Evolutionary conservation across 2,329 filamentous ascomycete species (phyloP).

Genomic region (Botrytis elliptica): DNA sequence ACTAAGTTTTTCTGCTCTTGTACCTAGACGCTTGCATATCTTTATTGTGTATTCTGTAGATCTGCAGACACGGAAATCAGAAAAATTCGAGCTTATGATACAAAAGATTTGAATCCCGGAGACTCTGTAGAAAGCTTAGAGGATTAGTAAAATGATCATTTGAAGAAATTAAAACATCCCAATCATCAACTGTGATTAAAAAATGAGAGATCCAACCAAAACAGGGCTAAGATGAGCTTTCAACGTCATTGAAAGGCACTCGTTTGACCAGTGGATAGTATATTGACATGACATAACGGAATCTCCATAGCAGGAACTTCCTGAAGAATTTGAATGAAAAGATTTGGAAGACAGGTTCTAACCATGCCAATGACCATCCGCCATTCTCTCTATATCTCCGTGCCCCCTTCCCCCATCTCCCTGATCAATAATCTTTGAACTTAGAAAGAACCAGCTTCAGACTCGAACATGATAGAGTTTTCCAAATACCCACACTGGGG

Average conservation of each 20-base stretch:
- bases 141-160: not conserved
- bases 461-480: not conserved
- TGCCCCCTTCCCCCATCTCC: not conserved
- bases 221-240: not conserved
- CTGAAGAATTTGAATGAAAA: not conserved
- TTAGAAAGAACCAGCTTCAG: not conserved
- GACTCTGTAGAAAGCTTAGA: not conserved
- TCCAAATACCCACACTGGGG: not conserved
- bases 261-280: too few relatives aligned
- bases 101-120: not conserved
- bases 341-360: not conserved
- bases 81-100: not conserved
- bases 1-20: not conserved
- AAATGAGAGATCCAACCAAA: not conserved
- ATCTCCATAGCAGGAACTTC: not conserved
- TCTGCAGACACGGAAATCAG: not conserved
- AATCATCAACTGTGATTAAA: not conserved
- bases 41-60: not conserved
- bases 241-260: not conserved
- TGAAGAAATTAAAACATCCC: not conserved
- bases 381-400: not conserved
- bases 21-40: not conserved
- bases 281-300: too few relatives aligned
- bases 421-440: not conserved
- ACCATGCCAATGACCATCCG: not conserved